Conservation (phyloP, 1,139 yeast genomes). For the Lodderomyces pseudojiufengensis region DNA sequence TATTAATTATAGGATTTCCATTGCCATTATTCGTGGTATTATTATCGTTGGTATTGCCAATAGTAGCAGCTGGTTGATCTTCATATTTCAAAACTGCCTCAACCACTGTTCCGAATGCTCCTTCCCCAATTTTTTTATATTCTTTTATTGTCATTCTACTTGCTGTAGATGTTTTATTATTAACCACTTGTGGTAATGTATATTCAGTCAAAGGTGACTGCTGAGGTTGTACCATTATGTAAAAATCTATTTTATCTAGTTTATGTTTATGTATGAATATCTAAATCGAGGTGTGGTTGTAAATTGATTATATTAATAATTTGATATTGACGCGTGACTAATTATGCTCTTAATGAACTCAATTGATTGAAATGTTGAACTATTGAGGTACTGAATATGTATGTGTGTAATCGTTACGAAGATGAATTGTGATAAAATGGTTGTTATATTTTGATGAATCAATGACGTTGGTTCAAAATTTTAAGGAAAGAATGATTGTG, state of each 20-base stretch:
- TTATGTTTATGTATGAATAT: too few relatives aligned
- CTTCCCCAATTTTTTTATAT: conserved; percentile 73
- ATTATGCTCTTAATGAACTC: too few relatives aligned
- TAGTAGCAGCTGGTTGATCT: conserved; percentile 13
- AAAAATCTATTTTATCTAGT: neutral
- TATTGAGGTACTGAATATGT: too few relatives aligned
- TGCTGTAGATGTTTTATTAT: conserved; percentile 50
- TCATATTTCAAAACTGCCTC: conserved; percentile 56
- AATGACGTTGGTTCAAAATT: too few relatives aligned
- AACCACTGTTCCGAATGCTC: conserved; percentile 81
- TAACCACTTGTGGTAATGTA: conserved; percentile 48
- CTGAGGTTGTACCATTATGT: conserved; percentile 13
- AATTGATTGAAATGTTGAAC: too few relatives aligned
- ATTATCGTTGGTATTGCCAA: neutral
- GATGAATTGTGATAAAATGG: too few relatives aligned
- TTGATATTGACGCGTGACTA: too few relatives aligned
- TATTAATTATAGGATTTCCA: neutral
- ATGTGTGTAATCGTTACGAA: too few relatives aligned
- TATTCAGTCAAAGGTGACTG: conserved; percentile 12
- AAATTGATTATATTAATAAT: too few relatives aligned
- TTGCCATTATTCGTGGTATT: conserved; percentile 1
- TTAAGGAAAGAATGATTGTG: too few relatives aligned
- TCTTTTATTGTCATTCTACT: conserved; percentile 67
- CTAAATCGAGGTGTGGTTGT: too few relatives aligned
- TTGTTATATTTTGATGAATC: too few relatives aligned